Base-by-base conservation (phyloP, 179 eudicot genomes). In the Sideroxylon spinosum region DNA sequence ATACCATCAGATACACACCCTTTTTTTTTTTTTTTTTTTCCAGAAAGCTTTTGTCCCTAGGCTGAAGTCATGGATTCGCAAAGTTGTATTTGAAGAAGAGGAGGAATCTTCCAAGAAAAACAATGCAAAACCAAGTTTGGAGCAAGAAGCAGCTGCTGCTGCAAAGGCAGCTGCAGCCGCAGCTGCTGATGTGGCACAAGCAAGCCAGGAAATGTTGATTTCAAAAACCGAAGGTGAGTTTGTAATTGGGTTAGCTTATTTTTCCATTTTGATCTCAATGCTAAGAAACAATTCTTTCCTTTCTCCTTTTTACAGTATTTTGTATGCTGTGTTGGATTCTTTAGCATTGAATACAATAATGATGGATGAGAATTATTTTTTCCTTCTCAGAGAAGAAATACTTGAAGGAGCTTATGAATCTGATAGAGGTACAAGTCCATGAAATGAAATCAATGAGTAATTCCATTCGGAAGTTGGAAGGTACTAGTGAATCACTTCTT, bases 101-200 rank as follows among this genome's bases (percentile, higher is more conserved):
- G 89, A 89, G 25, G 87, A 79, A 23, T 22, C 70, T 74, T 76
- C 70, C 12, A 80, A 83, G 76, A 77, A 81, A 78, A 55, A 75
- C 10, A 76, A 68, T 55, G 22, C 81, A 69, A 92, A 85, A 75
- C 93, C 93, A 22, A 94, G 84, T 82, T 64, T 87, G 77, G 90
- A 86, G 50, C 91, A 93, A 87, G 99, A 94, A 90, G 90, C 96
- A 66, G 85, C 96, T 5, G 93, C 97, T 74, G 97, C 98, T 63
- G 98, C 99, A 76, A 95, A 93, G 86, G 87, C 97, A 66, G 98
- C 98, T 9, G 97, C 98, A 0, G 88, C 90, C 0, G 98, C 99
- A 9, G 98, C 99, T 71, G 83, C 99, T 81, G 98, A 92, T 83
- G 92, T 92, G 74, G 98, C 98, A 17, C 92, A 86, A 78, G 88